Percentiles rank a stretch among this genome's conserved stretches.
phyloP scores from a whole-genome alignment of 768 basidiomycete genomes.

The Mycena filopes region DNA sequence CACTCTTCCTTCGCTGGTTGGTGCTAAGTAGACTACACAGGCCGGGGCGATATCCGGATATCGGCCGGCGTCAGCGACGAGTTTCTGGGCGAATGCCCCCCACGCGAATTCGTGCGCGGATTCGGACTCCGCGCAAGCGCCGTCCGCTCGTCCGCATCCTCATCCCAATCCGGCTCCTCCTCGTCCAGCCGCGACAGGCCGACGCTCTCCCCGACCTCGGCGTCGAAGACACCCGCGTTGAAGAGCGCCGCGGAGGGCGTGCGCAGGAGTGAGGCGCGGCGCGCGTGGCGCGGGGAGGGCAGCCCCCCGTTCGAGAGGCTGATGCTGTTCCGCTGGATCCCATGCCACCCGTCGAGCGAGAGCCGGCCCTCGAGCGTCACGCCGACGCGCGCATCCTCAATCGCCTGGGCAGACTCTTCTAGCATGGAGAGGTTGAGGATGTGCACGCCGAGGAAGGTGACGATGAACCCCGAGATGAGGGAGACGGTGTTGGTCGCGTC shows the following conservation, averaged over 20 bases:
- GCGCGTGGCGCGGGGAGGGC: constrained; percentile 44
- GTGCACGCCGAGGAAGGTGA: constrained; percentile 41
- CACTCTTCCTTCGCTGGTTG: neutral
- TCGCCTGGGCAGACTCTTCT: constrained; percentile 40
- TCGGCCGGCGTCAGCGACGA: constrained; percentile 20
- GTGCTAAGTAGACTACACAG: too few relatives aligned
- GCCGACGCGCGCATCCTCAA: constrained; percentile 51
- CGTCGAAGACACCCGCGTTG: constrained; percentile 74
- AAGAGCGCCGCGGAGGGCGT: constrained; percentile 61
- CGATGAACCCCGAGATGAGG: constrained; percentile 52
- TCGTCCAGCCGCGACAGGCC: constrained; percentile 75
- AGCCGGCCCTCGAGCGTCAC: constrained; percentile 56
- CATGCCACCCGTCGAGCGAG: constrained; percentile 82
- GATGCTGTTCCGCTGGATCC: constrained; percentile 43
- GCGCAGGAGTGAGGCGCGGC: constrained; percentile 72
- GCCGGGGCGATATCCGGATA: constrained; percentile 36
- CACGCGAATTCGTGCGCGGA: too few relatives aligned
- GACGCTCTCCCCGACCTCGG: constrained; percentile 50
- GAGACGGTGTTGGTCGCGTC: constrained; percentile 85
- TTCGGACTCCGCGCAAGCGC: constrained; percentile 3
- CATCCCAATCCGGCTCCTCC: constrained; percentile 76
- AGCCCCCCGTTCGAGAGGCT: too few relatives aligned
- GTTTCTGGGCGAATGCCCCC: neutral
- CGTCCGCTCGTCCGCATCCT: constrained; percentile 60
- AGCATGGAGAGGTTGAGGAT: constrained; percentile 32